These are phyloP conservation scores for Pezicula radicicola DNA, from an alignment of 2,329 filamentous ascomycete species.

Conservation along the genomic window DNA sequence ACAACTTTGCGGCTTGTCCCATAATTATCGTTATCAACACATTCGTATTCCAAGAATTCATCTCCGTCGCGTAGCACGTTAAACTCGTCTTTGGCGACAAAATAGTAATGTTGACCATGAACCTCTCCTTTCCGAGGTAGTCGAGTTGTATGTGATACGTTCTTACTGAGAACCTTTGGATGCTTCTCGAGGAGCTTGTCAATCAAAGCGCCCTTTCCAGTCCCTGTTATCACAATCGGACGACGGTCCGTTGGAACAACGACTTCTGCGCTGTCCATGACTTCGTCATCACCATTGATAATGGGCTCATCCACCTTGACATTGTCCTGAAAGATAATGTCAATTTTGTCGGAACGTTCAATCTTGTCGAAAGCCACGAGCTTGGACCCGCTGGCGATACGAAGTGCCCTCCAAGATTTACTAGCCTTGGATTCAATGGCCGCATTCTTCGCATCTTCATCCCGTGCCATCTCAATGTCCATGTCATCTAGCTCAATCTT, in stretches of 20 bases:
- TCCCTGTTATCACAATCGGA: conserved; percentile 65
- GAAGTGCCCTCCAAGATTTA: conserved; percentile 86
- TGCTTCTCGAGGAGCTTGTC: conserved; percentile 61
- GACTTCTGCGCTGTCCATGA: conserved; percentile 29
- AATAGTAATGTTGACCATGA: conserved; percentile 50
- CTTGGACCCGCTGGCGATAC: conserved; percentile 72
- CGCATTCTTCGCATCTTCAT: conserved; percentile 53
- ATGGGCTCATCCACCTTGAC: conserved; percentile 31
- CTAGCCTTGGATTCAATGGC: conserved; percentile 74
- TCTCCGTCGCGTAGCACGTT: conserved; percentile 58
- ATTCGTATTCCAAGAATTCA: conserved; percentile 54
- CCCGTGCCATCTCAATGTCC: conserved; percentile 77
- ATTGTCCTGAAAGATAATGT: conserved; percentile 51
- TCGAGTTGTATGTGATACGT: conserved; percentile 53
- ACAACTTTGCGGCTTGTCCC: conserved; percentile 54
- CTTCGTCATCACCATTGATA: conserved; percentile 30
- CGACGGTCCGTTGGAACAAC: conserved; percentile 44
- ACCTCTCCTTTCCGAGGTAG: conserved; percentile 45
- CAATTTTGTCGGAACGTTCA: conserved; percentile 74
- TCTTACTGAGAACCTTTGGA: conserved; percentile 61
- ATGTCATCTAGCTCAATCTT: conserved; percentile 79
- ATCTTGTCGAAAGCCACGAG: conserved; percentile 83
- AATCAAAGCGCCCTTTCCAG: conserved; percentile 62
- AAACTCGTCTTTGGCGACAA: conserved; percentile 54
- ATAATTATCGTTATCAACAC: conserved; percentile 46